Base-by-base conservation (phyloP, 164 flowering plant species). In the Echeveria elegans region DNA sequence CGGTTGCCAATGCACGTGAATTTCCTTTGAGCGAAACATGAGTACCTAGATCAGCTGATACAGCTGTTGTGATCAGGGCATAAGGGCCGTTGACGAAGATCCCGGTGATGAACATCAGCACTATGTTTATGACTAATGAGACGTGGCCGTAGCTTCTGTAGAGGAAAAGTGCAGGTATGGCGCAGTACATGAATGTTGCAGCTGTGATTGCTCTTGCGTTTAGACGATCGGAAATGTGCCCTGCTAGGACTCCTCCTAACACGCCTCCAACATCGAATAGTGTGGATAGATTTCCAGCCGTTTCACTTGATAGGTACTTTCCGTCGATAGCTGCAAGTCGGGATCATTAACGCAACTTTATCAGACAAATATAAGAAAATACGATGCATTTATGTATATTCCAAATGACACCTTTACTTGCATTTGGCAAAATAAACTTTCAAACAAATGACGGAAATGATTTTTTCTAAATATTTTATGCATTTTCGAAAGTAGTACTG, bases 61-160 rank as follows among this genome's bases (percentile, higher is more conserved):
- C 74, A 3, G 70, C 70, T 16, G 74, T 72, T 31, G 74, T 72
- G 32, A 72, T 72, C 3, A 72, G 70, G 28, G 74, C 74, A 63
- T 72, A 72, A 47, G 74, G 74, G 29, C 74, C 74, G 14, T 72
- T 72, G 6, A 72, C 70, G 34, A 72, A 62, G 23, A 67, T 24
- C 21, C 74, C 74, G 5, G 74, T 58, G 41, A 72, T 14, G 66
- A 72, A 18, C 74, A 72, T 72, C 24, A 72, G 70, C 11, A 30
- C 28, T 29, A 63, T 58, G 38, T 72, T 72, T 16, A 62, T 16
- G 47, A 23, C 45, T 70, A 72, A 67, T 34, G 74, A 72, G 10
- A 47, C 37, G 38, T 67, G 59, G 7, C 74, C 74, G 45, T 72
- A 72, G 65, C 36, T 40, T 21, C 70, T 58, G 40, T 72, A 72